Conservation (phyloP, 1,139 yeast species). For the Sugiyamaella paludigena region DNA sequence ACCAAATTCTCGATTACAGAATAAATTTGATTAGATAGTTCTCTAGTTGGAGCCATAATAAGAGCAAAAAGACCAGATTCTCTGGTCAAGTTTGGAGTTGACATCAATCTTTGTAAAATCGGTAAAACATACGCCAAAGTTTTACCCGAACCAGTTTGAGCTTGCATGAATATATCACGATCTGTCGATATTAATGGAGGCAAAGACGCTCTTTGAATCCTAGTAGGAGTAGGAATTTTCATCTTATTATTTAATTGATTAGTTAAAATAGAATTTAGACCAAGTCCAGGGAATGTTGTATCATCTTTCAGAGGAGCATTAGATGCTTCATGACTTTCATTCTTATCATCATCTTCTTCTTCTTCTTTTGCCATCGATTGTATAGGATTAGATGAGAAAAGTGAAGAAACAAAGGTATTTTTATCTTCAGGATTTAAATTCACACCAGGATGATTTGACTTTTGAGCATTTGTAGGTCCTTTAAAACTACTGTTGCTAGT, state of each 20-base stretch:
- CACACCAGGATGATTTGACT: slow-evolving; percentile 7
- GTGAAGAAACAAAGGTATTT: slow-evolving; percentile 72
- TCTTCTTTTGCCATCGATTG: slow-evolving; percentile 18
- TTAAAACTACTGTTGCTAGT: slow-evolving; percentile 1
- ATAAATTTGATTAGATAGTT: slow-evolving; percentile 88
- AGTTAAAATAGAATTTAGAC: slow-evolving; percentile 55
- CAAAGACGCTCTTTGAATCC: slow-evolving; percentile 78
- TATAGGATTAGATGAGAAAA: slow-evolving; percentile 67
- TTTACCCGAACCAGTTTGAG: slow-evolving; percentile 96
- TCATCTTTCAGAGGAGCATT: slow-evolving; percentile 81
- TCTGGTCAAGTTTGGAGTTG: slow-evolving; percentile 52
- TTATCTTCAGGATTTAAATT: slow-evolving; percentile 23
- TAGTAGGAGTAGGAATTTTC: slow-evolving; percentile 71
- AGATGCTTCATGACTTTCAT: slow-evolving; percentile 52
- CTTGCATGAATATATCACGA: slow-evolving; percentile 78
- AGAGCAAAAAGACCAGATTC: slow-evolving; percentile 86
- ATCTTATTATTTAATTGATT: slow-evolving; percentile 58
- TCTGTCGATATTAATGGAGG: slow-evolving; percentile 57
- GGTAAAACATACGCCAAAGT: slow-evolving; percentile 85
- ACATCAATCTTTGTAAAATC: slow-evolving; percentile 68
- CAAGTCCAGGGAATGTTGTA: slow-evolving; percentile 67
- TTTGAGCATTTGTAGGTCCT: slow-evolving; percentile 8
- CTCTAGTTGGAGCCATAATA: slow-evolving; percentile 89
- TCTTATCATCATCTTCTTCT: slow-evolving; percentile 25
- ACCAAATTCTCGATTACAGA: slow-evolving; percentile 66